phyloP scores from a whole-genome alignment of 805 yeast genomes.

The Saccharomycopsis babjevae region DNA sequence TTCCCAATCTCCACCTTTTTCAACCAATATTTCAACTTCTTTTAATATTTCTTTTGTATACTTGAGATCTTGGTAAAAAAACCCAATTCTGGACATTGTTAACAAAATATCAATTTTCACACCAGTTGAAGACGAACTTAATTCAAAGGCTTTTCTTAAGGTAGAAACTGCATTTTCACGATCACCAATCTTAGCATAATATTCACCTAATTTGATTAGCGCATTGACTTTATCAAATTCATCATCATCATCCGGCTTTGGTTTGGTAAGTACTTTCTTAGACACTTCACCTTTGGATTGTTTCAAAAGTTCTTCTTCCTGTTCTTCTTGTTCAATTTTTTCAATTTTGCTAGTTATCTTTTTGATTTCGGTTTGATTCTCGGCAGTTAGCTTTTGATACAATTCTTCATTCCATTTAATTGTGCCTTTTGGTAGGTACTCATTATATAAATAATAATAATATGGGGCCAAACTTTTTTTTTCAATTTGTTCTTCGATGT shows the following conservation, averaged over 20 bases:
- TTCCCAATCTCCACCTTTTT: constrained; percentile 99
- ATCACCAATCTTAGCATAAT: constrained; percentile 80
- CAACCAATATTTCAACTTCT: constrained; percentile 64
- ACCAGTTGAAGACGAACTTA: constrained; percentile 72
- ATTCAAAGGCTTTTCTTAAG: constrained; percentile 60
- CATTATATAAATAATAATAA: constrained; percentile 55
- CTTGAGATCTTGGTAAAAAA: constrained; percentile 71
- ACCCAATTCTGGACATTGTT: constrained; percentile 79
- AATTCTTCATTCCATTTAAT: constrained; percentile 51
- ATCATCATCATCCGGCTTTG: constrained; percentile 56
- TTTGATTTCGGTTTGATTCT: constrained; percentile 46
- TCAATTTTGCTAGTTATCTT: constrained; percentile 35
- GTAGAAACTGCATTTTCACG: constrained; percentile 56
- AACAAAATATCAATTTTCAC: constrained; percentile 79
- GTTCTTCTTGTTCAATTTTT: constrained; percentile 48
- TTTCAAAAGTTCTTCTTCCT: constrained; percentile 56
- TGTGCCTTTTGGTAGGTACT: constrained; percentile 28
- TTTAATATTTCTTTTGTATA: constrained; percentile 65
- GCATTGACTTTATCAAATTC: constrained; percentile 71
- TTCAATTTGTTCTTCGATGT: constrained; percentile 44
- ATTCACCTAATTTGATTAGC: constrained; percentile 77
- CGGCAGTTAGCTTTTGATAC: constrained; percentile 39
- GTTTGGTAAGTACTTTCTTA: constrained; percentile 29
- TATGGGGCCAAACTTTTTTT: constrained; percentile 70
- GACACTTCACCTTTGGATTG: constrained; percentile 49